Base-by-base conservation (phyloP, 495 filamentous ascomycete genomes). In the Extremus antarcticus region DNA sequence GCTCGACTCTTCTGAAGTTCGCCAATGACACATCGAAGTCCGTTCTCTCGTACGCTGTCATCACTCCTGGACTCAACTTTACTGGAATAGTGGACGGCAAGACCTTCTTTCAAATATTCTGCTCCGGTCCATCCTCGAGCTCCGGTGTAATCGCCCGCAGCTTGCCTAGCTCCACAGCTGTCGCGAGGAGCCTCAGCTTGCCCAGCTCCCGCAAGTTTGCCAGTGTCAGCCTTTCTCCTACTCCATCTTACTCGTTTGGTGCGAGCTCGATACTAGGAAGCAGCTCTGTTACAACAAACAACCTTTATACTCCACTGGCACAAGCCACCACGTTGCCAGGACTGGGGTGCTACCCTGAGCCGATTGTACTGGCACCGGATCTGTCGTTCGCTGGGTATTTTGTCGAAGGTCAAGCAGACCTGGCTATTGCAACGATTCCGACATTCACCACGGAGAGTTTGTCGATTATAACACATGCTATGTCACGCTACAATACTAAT, bases 371-470 rank as follows among this genome's bases (percentile, higher is more conserved):
- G 4, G 29, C 29, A 7, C 29, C 29, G 7, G 29, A 35, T 35
- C 13, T 7, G 7, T 35, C 29, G 13, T 17, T 60, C 4, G 39
- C 46, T 19, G 35, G 57, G 1, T 60, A 60, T 32, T 55, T 60
- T 15, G 52, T 49, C n/a, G 38, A 50, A 21, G 46, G 45, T 16
- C 35, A 54, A 11, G 4, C 32, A 24, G 57, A 60, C 47, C 25
- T 55, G 0, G 74, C 65, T 11, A 72, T 82, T 3, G 68, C 29
- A 7, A 35, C 29, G 7, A 35, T 35, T 35, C 29, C 29, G 29
- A 35, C 29, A 4, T 35, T 35, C 13, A 13, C 29, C 29, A 4
- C 29, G 13, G 29, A 4, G 29, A n/a, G n/a, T n/a, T n/a, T n/a
- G n/a, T n/a, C n/a, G n/a, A n/a, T n/a, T n/a, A n/a, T n/a, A n/a